Conservation (phyloP, 352 stramenopile species). For the Phytophthora multivora region DNA sequence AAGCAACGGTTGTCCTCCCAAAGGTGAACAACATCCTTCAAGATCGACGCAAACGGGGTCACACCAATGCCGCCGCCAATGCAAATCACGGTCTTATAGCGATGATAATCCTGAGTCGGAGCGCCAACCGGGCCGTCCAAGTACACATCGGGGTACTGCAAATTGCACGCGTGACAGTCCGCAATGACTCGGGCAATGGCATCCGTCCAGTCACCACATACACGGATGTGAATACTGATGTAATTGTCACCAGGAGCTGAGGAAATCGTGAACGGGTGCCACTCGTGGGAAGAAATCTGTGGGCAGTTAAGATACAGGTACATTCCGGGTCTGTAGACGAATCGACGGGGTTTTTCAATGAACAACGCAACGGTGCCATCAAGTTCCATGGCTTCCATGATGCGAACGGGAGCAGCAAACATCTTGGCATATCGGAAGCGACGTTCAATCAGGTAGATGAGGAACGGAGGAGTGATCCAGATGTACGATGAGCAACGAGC, state of each 20-base stretch:
- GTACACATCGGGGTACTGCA: conserved; percentile 69
- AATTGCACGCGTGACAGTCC: conserved; percentile 54
- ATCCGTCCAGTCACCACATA: conserved; percentile 68
- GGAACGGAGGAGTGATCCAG: conserved; percentile 59
- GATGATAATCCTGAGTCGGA: conserved; percentile 68
- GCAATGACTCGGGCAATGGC: conserved; percentile 57
- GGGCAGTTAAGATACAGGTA: conserved; percentile 89
- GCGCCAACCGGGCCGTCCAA: conserved; percentile 74
- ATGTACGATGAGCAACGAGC: conserved; percentile 51
- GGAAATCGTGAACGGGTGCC: conserved; percentile 92
- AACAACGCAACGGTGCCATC: conserved; percentile 61
- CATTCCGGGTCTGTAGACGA: conserved; percentile 70
- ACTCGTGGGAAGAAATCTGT: conserved; percentile 72
- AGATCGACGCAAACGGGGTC: conserved; percentile 77
- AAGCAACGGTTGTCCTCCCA: conserved; percentile 69
- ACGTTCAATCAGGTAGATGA: conserved; percentile 66
- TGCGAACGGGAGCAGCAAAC: conserved; percentile 53
- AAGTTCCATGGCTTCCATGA: conserved; percentile 56
- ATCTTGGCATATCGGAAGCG: conserved; percentile 69
- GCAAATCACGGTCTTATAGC: conserved; percentile 69
- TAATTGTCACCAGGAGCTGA: conserved; percentile 80
- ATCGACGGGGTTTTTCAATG: conserved; percentile 64
- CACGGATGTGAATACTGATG: conserved; percentile 73
- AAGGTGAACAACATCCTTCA: conserved; percentile 68
- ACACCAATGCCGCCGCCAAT: conserved; percentile 77